A percentile compares a stretch with the other conserved stretches of the same genome.
These are phyloP conservation scores for Carpinus viminea DNA, from an alignment of 306 rosid genomes.

Conservation along the genomic window DNA sequence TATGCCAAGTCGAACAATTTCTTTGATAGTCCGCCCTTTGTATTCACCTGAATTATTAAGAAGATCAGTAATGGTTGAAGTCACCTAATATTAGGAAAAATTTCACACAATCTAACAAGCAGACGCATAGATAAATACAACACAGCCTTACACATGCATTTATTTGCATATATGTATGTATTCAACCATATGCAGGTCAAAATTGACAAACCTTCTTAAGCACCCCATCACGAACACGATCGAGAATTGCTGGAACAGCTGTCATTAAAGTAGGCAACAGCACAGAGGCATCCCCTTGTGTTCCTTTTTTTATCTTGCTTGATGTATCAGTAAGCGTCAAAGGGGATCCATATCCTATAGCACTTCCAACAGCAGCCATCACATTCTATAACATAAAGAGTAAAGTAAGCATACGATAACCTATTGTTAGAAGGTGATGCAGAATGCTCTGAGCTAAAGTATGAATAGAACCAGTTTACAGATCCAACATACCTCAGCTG, in stretches of 20 bases:
- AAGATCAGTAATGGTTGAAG: constrained; percentile 26
- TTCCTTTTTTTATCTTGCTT: constrained; percentile 86
- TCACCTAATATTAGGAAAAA: constrained; percentile 10
- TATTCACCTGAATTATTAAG: constrained; percentile 59
- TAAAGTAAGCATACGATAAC: constrained; percentile 7
- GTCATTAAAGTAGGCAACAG: constrained; percentile 87
- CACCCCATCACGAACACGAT: constrained; percentile 96
- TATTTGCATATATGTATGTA: constrained; percentile 5
- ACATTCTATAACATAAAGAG: constrained; percentile 54
- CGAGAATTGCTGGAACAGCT: constrained; percentile 96
- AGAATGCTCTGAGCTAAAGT: constrained; percentile 22
- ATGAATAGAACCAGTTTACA: constrained; percentile 20
- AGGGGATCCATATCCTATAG: constrained; percentile 93
- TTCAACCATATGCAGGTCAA: constrained; percentile 18
- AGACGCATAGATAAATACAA: neutral
- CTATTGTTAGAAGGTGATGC: neutral
- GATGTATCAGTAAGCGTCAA: constrained; percentile 96
- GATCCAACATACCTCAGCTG: constrained; percentile 77
- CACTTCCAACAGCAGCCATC: constrained; percentile 79
- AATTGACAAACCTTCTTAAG: constrained; percentile 69
- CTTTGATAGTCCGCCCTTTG: constrained; percentile 77
- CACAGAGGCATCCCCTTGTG: constrained; percentile 75
- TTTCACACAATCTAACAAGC: neutral
- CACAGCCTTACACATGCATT: constrained; percentile 1
- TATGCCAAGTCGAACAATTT: constrained; percentile 85